Percentiles rank a stretch among this genome's conserved stretches.
Conservation (phyloP, 2,329 filamentous ascomycete species). For the Didymella sp. region DNA sequence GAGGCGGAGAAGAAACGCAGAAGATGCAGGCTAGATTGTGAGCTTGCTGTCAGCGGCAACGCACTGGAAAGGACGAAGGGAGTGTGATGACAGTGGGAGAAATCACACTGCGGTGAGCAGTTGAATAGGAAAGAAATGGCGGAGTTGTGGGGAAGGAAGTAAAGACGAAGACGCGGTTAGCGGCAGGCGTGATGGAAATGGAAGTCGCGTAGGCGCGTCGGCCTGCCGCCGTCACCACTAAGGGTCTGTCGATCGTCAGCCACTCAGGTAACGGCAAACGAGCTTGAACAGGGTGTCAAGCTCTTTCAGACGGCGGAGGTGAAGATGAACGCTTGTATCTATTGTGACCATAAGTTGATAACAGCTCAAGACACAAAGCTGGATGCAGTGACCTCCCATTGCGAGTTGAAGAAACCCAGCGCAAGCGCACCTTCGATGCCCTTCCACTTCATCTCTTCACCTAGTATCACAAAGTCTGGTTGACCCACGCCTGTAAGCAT, state of each 20-base stretch:
- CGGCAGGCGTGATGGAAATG: constrained; percentile 21
- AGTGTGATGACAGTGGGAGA: constrained; percentile 18
- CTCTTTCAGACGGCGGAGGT: constrained; percentile 1
- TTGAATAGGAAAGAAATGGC: constrained; percentile 15
- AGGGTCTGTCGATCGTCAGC: not conserved
- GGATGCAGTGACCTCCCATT: constrained; percentile 59
- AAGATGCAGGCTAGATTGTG: constrained; percentile 37
- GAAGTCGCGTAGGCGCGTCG: constrained; percentile 22
- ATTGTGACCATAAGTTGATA: not conserved
- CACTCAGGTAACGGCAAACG: not conserved
- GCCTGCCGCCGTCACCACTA: constrained; percentile 21
- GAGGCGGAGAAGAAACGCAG: constrained; percentile 34
- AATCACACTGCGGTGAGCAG: constrained; percentile 11
- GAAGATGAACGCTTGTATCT: not conserved
- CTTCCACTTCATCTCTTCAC: constrained; percentile 56
- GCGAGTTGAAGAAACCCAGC: constrained; percentile 62
- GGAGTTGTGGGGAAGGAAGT: constrained; percentile 24
- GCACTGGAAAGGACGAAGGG: constrained; percentile 32
- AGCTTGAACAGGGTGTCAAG: not conserved
- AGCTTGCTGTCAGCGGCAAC: constrained; percentile 16
- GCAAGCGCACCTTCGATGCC: constrained; percentile 61
- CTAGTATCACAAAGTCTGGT: constrained; percentile 63
- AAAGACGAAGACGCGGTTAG: not conserved
- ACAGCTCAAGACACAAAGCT: constrained; percentile 49
- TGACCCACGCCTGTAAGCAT: constrained; percentile 64